A percentile compares a stretch with the other conserved stretches of the same genome.
phyloP scores from a whole-genome alignment of 225 moss, liverwort and hornwort species.

The Marchantia paleacea region DNA sequence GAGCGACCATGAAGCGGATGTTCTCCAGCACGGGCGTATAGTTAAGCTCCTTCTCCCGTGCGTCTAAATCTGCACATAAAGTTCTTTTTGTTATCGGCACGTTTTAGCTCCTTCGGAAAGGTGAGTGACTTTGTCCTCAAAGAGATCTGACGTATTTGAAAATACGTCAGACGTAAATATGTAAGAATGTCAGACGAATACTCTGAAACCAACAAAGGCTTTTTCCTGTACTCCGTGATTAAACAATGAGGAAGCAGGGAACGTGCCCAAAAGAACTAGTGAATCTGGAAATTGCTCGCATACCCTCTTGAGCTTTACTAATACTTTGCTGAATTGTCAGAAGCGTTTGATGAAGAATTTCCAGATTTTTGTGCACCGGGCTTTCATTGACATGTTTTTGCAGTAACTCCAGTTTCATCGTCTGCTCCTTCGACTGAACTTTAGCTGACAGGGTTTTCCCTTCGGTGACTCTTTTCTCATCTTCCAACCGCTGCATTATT shows the following conservation, averaged over 20 bases:
- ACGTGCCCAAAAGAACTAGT: neutral
- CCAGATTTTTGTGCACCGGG: constrained; percentile 41
- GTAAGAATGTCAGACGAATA: neutral
- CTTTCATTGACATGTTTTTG: constrained; percentile 42
- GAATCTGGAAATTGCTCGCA: neutral
- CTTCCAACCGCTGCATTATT: constrained; percentile 48
- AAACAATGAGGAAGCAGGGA: neutral
- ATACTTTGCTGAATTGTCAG: constrained; percentile 44
- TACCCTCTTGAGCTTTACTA: constrained; percentile 57
- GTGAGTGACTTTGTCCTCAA: neutral
- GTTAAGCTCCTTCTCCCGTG: constrained; percentile 60
- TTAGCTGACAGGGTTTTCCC: constrained; percentile 33
- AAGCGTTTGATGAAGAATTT: constrained; percentile 47
- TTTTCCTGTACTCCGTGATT: too few species aligned
- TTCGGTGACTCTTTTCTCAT: constrained; percentile 36
- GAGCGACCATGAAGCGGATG: constrained; percentile 66
- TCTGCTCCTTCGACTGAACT: constrained; percentile 50
- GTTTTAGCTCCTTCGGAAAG: neutral
- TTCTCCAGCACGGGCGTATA: constrained; percentile 77
- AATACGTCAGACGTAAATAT: too few species aligned
- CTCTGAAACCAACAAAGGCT: neutral
- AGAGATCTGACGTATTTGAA: too few species aligned
- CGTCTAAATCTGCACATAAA: constrained; percentile 53
- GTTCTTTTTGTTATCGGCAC: neutral
- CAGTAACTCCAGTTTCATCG: constrained; percentile 32